These are phyloP conservation scores for Zygosaccharomyces gambellarensis DNA, from an alignment of 805 yeast genomes.

Conservation along the genomic window DNA sequence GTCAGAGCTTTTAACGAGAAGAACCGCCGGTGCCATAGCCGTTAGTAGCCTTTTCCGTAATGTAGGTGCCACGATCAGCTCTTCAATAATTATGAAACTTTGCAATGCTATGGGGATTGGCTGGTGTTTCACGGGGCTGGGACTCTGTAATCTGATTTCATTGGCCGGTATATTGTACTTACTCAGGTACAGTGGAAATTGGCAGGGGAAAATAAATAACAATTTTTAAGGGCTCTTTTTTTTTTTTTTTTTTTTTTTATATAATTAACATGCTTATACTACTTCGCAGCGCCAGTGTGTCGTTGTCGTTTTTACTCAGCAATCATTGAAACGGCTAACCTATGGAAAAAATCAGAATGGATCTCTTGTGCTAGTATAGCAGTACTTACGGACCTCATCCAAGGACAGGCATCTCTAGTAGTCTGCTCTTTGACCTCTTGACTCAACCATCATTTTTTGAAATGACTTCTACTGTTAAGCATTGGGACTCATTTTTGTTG, in stretches of 20 bases:
- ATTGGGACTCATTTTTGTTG: too few species aligned
- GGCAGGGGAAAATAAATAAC: slow-evolving; percentile 13
- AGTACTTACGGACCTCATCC: too few species aligned
- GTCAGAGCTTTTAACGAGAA: slow-evolving; percentile 46
- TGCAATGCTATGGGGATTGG: slow-evolving; percentile 42
- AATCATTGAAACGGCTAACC: too few species aligned
- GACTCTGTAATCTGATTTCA: slow-evolving; percentile 32
- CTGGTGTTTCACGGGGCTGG: slow-evolving; percentile 54
- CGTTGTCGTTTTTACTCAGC: neutral
- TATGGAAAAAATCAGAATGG: too few species aligned
- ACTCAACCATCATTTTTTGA: too few species aligned
- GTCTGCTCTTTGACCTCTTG: too few species aligned
- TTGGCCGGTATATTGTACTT: slow-evolving; percentile 21
- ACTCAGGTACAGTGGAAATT: slow-evolving; percentile 17
- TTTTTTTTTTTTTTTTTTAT: neutral
- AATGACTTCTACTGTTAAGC: too few species aligned
- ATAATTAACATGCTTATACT: neutral
- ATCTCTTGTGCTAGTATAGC: too few species aligned
- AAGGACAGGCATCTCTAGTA: too few species aligned
- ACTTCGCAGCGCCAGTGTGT: neutral
- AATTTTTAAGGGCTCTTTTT: neutral
- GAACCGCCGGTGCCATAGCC: slow-evolving; percentile 51
- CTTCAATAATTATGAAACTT: slow-evolving; percentile 40
- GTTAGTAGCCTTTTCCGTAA: slow-evolving; percentile 50
- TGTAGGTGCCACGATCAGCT: slow-evolving; percentile 49